Conservation (phyloP, 1,284 basidiomycete species). For the Ustilago tritici region DNA sequence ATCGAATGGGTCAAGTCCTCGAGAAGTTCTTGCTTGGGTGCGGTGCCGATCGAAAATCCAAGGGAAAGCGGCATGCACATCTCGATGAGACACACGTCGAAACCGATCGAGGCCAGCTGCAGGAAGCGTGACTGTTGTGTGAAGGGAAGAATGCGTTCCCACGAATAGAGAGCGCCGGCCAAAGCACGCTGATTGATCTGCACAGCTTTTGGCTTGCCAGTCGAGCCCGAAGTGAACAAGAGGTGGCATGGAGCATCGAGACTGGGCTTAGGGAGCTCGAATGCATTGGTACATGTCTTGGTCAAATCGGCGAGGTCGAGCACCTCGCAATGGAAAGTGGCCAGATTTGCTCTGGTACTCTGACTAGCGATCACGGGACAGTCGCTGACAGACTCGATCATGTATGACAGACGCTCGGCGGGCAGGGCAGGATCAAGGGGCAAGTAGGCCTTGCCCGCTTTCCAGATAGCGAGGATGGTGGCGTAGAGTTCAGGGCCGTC, state of each 20-base stretch:
- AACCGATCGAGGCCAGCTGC: constrained; percentile 67
- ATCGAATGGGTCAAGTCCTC: constrained; percentile 62
- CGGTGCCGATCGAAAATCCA: constrained; percentile 63
- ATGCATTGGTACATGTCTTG: background rate
- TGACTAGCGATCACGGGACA: constrained; percentile 35
- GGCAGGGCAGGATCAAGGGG: constrained; percentile 66
- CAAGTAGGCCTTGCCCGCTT: constrained; percentile 63
- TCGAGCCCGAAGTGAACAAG: constrained; percentile 66
- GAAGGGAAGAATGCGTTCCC: constrained; percentile 62
- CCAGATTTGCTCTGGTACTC: constrained; percentile 18
- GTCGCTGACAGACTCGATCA: constrained; percentile 55
- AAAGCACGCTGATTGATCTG: constrained; percentile 63
- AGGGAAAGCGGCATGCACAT: constrained; percentile 66
- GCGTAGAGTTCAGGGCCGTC: constrained; percentile 57
- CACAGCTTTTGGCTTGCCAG: constrained; percentile 66
- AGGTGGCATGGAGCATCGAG: constrained; percentile 59
- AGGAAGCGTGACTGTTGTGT: constrained; percentile 55
- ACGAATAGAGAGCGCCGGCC: constrained; percentile 63
- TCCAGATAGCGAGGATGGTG: constrained; percentile 64
- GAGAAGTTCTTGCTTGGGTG: constrained; percentile 63
- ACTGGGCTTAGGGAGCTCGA: constrained; percentile 9
- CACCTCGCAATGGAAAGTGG: constrained; percentile 27
- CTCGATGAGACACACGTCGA: constrained; percentile 68
- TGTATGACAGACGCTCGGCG: constrained; percentile 59
- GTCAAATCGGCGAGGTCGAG: constrained; percentile 32